Evolutionary conservation across 2,329 filamentous ascomycete species (phyloP).

Genomic region (Aspergillus tanneri): DNA sequence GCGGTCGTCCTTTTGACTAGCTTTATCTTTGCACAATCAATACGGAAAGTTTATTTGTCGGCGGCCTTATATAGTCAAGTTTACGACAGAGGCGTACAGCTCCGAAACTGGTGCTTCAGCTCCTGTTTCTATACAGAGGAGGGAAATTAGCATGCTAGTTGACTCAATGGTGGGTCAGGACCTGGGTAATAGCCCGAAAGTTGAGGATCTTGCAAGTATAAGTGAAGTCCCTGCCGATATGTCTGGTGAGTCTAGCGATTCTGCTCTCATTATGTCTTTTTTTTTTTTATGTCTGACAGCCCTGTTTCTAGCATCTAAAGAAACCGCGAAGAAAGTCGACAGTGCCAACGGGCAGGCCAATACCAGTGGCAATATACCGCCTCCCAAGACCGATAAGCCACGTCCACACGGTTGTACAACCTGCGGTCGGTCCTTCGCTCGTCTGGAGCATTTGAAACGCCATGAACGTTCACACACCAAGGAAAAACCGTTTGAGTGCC

Average conservation of each 20-base stretch:
- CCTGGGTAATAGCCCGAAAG: slow-evolving; percentile 34
- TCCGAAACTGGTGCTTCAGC: too few relatives aligned
- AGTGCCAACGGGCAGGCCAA: slow-evolving; percentile 27
- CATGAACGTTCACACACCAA: slow-evolving; percentile 98
- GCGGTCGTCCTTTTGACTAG: not conserved
- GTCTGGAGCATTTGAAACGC: slow-evolving; percentile 92
- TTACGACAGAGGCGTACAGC: too few relatives aligned
- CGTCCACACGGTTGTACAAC: slow-evolving; percentile 90
- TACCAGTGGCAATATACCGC: slow-evolving; percentile 52
- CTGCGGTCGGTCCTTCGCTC: slow-evolving; percentile 87
- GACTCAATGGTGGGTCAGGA: slow-evolving; percentile 42
- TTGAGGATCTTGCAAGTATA: slow-evolving; percentile 43
- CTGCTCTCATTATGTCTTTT: slow-evolving; percentile 5
- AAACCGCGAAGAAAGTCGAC: slow-evolving; percentile 32
- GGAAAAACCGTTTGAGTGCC: slow-evolving; percentile 97
- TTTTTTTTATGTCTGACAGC: slow-evolving; percentile 7
- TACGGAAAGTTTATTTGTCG: not conserved
- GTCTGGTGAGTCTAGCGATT: slow-evolving; percentile 36
- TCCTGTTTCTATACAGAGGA: not conserved
- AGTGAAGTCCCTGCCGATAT: slow-evolving; percentile 40
- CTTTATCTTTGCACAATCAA: not conserved
- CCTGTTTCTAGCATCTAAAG: slow-evolving; percentile 25
- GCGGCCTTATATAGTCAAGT: not conserved
- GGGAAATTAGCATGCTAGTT: slow-evolving; percentile 32
- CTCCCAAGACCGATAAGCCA: slow-evolving; percentile 95